phyloP scores from a whole-genome alignment of 129 eudicot genomes.

The Arctium minus region DNA sequence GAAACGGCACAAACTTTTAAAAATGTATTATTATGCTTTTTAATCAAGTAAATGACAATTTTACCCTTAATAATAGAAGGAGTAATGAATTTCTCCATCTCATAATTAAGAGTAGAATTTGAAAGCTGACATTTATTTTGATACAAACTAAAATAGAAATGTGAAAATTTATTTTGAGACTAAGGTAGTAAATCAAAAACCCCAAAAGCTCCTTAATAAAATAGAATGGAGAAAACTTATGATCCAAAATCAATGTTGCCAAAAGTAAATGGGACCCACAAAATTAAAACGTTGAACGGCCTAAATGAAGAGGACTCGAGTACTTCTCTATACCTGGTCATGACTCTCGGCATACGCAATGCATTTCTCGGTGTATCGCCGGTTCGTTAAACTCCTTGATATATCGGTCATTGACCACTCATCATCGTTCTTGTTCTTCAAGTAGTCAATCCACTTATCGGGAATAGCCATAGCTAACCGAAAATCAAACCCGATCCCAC shows the following conservation, averaged over 20 bases:
- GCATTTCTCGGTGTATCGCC: slow-evolving; percentile 93
- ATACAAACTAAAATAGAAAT: too few species aligned
- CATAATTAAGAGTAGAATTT: too few species aligned
- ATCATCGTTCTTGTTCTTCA: slow-evolving; percentile 81
- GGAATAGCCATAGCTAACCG: slow-evolving; percentile 97
- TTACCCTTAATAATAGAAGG: too few species aligned
- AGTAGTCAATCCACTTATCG: slow-evolving; percentile 92
- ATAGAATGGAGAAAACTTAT: too few species aligned
- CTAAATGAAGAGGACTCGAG: background rate
- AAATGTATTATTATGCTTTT: background rate
- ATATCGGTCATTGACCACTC: slow-evolving; percentile 93
- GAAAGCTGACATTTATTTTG: too few species aligned
- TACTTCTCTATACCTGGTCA: slow-evolving; percentile 69
- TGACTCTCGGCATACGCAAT: slow-evolving; percentile 97
- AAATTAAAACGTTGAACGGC: background rate
- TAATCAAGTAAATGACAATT: too few species aligned
- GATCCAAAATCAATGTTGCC: too few species aligned
- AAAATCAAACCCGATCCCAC: slow-evolving; percentile 94
- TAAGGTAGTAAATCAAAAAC: too few species aligned
- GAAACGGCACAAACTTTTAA: background rate
- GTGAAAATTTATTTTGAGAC: too few species aligned
- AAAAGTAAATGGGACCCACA: background rate
- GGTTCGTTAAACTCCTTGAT: slow-evolving; percentile 74
- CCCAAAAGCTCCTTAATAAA: too few species aligned
- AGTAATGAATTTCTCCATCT: too few species aligned